Conservation (phyloP, 2,329 filamentous ascomycete species). For the Moelleriella libera region DNA sequence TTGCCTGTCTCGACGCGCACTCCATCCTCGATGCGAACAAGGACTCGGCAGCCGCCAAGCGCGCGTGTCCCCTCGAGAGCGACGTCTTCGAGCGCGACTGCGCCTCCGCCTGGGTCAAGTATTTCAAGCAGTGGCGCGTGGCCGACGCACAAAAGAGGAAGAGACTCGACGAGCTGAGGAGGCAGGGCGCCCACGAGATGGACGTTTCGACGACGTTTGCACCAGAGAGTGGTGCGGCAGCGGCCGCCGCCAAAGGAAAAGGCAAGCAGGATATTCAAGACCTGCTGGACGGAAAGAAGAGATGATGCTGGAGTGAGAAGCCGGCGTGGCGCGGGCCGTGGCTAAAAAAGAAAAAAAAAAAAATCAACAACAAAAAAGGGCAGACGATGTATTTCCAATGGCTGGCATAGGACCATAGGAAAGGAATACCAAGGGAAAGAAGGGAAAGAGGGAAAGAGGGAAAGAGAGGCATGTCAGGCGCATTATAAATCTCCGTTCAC, state of each 20-base stretch:
- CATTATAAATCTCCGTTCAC: too few species aligned
- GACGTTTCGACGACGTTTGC: constrained; percentile 23
- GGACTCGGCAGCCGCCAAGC: constrained; percentile 22
- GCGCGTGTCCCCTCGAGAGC: constrained; percentile 24
- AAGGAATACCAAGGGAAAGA: too few species aligned
- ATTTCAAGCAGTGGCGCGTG: constrained; percentile 93
- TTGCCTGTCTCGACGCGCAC: constrained; percentile 71
- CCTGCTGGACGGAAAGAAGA: constrained; percentile 22
- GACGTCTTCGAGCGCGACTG: constrained; percentile 70
- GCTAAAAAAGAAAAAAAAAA: too few species aligned
- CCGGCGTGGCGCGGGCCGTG: too few species aligned
- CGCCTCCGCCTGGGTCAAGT: constrained; percentile 86
- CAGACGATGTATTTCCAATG: too few species aligned
- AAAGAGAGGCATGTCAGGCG: too few species aligned
- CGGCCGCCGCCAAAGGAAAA: constrained; percentile 14
- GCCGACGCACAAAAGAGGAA: constrained; percentile 80
- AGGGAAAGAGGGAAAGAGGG: too few species aligned
- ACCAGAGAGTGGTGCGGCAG: constrained; percentile 18
- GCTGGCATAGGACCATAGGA: too few species aligned
- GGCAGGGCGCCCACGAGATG: constrained; percentile 56
- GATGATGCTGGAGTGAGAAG: constrained; percentile 2
- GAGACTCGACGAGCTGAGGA: constrained; percentile 61
- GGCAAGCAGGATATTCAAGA: constrained; percentile 23
- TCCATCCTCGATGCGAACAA: constrained; percentile 57
- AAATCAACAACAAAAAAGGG: too few species aligned